Conservation (phyloP, 306 rosid species). For the Cucumis hystrix region DNA sequence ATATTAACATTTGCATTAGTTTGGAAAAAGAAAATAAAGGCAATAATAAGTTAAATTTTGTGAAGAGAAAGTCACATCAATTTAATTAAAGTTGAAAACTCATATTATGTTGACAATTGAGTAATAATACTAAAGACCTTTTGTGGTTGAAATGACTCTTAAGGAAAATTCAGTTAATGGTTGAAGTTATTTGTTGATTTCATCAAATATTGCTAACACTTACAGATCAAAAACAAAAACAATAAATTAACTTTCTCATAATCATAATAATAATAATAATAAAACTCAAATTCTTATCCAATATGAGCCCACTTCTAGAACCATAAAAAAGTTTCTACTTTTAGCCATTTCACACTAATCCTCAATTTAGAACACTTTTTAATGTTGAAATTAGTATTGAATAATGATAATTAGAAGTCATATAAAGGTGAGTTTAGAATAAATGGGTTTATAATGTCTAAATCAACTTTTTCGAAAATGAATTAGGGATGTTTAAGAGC, state of each 20-base stretch:
- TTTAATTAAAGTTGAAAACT: not conserved
- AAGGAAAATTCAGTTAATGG: not conserved
- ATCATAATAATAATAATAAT: too few relatives aligned
- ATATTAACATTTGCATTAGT: too few relatives aligned
- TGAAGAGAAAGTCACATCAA: not conserved
- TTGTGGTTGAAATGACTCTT: not conserved
- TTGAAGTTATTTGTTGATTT: not conserved
- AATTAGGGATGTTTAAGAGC: too few relatives aligned
- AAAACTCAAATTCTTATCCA: not conserved
- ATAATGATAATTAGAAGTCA: not conserved
- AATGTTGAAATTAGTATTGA: not conserved
- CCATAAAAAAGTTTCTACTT: not conserved
- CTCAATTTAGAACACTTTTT: not conserved
- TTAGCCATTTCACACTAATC: too few relatives aligned
- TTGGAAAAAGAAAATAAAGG: too few relatives aligned
- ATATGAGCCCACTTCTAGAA: not conserved
- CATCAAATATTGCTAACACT: not conserved
- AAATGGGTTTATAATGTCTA: too few relatives aligned
- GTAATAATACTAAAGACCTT: not conserved
- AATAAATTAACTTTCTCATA: too few relatives aligned
- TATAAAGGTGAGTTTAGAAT: too few relatives aligned
- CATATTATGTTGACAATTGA: not conserved
- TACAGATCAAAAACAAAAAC: not conserved
- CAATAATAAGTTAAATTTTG: not conserved
- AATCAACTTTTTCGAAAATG: too few relatives aligned